Conservation (phyloP, 2,329 filamentous ascomycete species). For the Phaeosphaeria sp. region DNA sequence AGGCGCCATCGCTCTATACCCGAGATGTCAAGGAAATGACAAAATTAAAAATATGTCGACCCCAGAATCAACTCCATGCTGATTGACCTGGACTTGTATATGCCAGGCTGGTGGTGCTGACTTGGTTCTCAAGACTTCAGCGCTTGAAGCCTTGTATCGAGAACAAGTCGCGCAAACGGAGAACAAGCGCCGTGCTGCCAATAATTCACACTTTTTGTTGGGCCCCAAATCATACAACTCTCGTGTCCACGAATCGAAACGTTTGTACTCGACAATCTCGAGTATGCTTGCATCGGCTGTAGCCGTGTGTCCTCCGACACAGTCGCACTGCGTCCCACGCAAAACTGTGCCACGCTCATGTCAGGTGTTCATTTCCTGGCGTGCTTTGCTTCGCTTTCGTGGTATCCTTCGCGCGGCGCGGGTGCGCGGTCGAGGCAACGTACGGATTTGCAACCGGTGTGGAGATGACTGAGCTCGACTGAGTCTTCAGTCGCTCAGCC, state of each 20-base stretch:
- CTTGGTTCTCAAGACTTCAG: constrained; percentile 11
- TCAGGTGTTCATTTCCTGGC: neutral
- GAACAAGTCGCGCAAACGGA: constrained; percentile 1
- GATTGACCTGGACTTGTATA: constrained; percentile 4
- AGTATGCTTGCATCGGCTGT: neutral
- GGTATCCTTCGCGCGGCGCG: neutral
- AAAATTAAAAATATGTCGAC: neutral
- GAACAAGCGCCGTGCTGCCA: constrained; percentile 4
- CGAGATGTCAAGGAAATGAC: neutral
- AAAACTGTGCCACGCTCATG: neutral
- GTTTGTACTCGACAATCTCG: neutral
- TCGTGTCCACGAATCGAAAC: neutral
- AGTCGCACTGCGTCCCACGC: neutral
- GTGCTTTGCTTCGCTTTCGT: neutral
- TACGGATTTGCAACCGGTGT: neutral
- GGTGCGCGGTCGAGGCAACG: neutral
- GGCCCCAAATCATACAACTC: neutral
- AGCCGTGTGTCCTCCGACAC: neutral
- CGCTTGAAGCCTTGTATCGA: constrained; percentile 10
- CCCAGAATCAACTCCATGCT: neutral
- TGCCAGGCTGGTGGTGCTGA: constrained; percentile 3
- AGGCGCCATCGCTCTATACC: neutral
- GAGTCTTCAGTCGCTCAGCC: constrained; percentile 20
- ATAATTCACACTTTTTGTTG: constrained; percentile 8
- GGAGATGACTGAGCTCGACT: neutral